Percentiles rank a stretch among this genome's conserved stretches.
Conservation (phyloP, 2,329 filamentous ascomycete genomes). For the Colletotrichum noveboracense region DNA sequence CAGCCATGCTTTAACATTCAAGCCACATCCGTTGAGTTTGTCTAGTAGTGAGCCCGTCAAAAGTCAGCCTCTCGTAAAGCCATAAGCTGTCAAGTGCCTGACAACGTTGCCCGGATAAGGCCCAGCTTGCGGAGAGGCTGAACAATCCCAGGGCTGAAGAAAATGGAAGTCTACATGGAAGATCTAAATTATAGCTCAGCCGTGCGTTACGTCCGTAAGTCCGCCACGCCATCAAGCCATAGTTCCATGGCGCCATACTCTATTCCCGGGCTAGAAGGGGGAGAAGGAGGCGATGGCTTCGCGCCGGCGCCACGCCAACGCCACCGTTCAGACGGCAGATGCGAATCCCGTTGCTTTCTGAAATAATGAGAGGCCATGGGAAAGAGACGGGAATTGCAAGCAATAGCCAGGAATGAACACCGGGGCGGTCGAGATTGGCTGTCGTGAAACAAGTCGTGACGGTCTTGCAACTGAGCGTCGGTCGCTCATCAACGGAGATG, state of each 20-base stretch:
- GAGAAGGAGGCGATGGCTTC: background rate
- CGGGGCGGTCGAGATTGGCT: background rate
- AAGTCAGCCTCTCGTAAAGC: background rate
- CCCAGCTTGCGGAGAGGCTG: background rate
- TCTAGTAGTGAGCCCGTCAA: background rate
- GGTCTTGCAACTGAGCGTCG: background rate
- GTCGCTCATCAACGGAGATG: conserved; percentile 11
- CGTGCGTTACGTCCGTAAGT: background rate
- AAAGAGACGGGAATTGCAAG: background rate
- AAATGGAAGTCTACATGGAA: background rate
- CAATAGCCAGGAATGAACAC: background rate
- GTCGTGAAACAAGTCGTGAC: conserved; percentile 9
- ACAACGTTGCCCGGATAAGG: background rate
- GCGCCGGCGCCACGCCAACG: background rate
- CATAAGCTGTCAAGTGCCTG: background rate
- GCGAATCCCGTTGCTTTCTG: background rate
- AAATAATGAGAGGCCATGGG: background rate
- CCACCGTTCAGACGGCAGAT: background rate
- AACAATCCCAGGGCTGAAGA: background rate
- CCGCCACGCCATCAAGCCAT: background rate
- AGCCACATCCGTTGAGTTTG: background rate
- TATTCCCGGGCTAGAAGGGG: background rate
- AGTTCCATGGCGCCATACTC: background rate
- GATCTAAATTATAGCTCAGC: background rate
- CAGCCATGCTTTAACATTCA: background rate